A percentile compares a stretch with the other conserved stretches of the same genome.
Evolutionary conservation across 495 filamentous ascomycete species (phyloP).

Genomic region (Alectoria sarmentosa): DNA sequence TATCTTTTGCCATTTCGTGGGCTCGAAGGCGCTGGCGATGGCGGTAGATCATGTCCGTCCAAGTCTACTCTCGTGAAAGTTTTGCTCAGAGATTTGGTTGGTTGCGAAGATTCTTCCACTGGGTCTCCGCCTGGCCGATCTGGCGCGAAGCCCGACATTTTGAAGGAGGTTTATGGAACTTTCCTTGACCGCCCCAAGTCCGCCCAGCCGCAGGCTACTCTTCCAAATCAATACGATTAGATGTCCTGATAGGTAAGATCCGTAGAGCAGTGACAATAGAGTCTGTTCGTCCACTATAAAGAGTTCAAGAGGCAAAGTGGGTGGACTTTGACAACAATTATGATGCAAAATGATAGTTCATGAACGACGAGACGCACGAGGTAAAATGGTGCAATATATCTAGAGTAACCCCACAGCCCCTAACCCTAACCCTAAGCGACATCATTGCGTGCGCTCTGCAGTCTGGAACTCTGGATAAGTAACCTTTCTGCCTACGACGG

Average conservation of each 20-base stretch:
- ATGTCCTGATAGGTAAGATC: neutral
- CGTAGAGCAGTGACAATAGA: neutral
- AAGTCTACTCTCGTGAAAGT: conserved; percentile 68
- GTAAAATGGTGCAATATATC: neutral
- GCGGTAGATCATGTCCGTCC: conserved; percentile 84
- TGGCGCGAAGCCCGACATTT: conserved; percentile 8
- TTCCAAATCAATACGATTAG: neutral
- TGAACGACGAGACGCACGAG: too few relatives aligned
- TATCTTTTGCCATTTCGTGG: conserved; percentile 78
- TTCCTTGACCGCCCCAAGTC: neutral
- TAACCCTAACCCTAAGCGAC: too few relatives aligned
- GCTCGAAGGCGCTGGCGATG: conserved; percentile 89
- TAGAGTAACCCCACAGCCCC: too few relatives aligned
- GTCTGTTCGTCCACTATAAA: neutral
- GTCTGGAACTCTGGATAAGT: too few relatives aligned
- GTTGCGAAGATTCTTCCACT: neutral
- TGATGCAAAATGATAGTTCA: neutral
- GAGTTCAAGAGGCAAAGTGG: neutral
- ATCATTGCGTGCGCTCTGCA: too few relatives aligned
- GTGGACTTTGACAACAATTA: neutral
- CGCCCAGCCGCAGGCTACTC: neutral
- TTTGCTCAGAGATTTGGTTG: conserved; percentile 47
- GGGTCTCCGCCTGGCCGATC: neutral
- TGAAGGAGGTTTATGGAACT: neutral
- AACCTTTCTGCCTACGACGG: too few relatives aligned